Base-by-base conservation (phyloP, 495 filamentous ascomycete genomes). In the Aspergillus egyptiacus region DNA sequence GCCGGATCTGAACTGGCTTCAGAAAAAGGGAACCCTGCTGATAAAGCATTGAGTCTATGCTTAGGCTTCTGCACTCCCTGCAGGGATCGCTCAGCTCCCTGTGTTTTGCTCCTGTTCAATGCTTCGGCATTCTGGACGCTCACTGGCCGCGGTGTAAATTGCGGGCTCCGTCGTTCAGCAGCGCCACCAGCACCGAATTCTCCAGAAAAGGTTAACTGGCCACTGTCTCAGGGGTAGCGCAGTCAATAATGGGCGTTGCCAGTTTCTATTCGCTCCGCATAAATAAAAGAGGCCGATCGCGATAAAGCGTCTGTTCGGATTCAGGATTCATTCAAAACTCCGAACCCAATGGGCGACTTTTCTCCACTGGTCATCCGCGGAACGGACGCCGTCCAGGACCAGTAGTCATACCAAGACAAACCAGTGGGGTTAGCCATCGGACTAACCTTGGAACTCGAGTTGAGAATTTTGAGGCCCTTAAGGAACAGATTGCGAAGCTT, bases 111-210 rank as follows among this genome's bases (percentile, higher is more conserved):
- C n/a, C n/a, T n/a, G n/a, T 30, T 11, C 27, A 30, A 30, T 30
- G 5, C 27, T 30, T 11, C 11, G 27, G 27, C 5, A 11, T 30
- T n/a, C n/a, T n/a, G n/a, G n/a, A 39, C 20, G 25, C 40, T 43
- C 14, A 43, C 40, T 43, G 40, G 40, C 40, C 40, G 31, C 13
- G 4, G 13, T 27, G 25, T 43, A 31, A 31, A 43, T 31, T 43
- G 40, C 40, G 19, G 40, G 17, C 33, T 14, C 41, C 41, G 28
- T 32, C 18, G 8, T 33, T 44, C 41, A 44, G 41, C 41, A 44
- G 17, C 41, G 41, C 41, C 41, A 44, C 41, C 18, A 25, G 15
- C 36, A 24, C 22, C 41, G 20, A 11, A 44, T 31, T 10, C 36
- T 33, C 41, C 28, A 33, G 41, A 43, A 43, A 20, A 1, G 25